Percentiles rank a stretch among this genome's conserved stretches.
These are phyloP conservation scores for Trichoderma guizhouense DNA, from an alignment of 2,329 filamentous ascomycete genomes.

Conservation along the genomic window DNA sequence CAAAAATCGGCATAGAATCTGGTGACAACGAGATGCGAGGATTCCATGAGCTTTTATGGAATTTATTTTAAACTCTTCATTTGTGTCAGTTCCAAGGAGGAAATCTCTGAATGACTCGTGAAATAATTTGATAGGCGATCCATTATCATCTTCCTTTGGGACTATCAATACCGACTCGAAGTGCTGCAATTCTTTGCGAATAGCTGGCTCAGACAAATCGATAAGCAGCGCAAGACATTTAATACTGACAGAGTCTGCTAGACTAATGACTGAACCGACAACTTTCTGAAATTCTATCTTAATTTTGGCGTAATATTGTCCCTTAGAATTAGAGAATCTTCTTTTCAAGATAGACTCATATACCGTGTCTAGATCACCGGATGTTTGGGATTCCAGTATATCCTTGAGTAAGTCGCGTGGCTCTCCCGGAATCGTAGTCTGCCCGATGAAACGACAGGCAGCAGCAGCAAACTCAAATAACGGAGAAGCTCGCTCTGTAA, in stretches of 20 bases:
- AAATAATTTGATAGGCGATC: slow-evolving; percentile 27
- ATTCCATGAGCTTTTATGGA: not conserved
- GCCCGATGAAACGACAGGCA: slow-evolving; percentile 23
- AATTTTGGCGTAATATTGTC: not conserved
- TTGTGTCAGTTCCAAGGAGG: slow-evolving; percentile 23
- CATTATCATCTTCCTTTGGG: slow-evolving; percentile 21
- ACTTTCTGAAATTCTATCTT: slow-evolving; percentile 28
- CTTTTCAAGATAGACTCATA: slow-evolving; percentile 24
- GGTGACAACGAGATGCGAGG: slow-evolving; percentile 7
- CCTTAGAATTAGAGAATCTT: not conserved
- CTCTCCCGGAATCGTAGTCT: not conserved
- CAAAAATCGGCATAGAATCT: slow-evolving; percentile 28
- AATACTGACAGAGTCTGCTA: too few species aligned
- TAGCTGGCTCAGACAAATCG: slow-evolving; percentile 1
- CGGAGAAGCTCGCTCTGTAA: slow-evolving; percentile 16
- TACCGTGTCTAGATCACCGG: slow-evolving; percentile 16
- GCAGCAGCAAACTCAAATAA: slow-evolving; percentile 25
- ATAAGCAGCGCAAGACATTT: slow-evolving; percentile 28
- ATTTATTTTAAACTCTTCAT: slow-evolving; percentile 18
- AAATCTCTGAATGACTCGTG: slow-evolving; percentile 39
- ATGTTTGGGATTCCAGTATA: slow-evolving; percentile 21
- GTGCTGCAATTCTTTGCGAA: slow-evolving; percentile 24
- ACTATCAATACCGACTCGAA: slow-evolving; percentile 36
- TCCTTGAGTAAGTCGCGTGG: slow-evolving; percentile 23
- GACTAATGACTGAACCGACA: slow-evolving; percentile 28